A percentile compares a stretch with the other conserved stretches of the same genome.
Evolutionary conservation across 2,329 filamentous ascomycete genomes (phyloP).

Genomic region (Fusarium caatingaense): DNA sequence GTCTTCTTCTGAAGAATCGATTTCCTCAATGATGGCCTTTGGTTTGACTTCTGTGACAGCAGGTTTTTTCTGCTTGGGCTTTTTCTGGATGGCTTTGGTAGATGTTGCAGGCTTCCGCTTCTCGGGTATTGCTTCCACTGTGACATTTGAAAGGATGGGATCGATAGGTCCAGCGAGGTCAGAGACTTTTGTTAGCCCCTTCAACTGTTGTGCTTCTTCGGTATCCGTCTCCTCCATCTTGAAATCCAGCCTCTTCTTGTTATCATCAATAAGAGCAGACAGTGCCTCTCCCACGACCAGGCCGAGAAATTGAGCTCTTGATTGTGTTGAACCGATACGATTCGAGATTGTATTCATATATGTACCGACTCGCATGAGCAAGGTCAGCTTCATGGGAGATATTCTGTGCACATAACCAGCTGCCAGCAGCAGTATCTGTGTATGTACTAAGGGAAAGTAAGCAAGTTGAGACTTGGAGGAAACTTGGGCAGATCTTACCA

Average conservation of each 20-base stretch:
- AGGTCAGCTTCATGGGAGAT: constrained; percentile 72
- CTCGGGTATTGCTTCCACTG: background rate
- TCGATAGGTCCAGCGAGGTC: constrained; percentile 72
- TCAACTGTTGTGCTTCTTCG: constrained; percentile 80
- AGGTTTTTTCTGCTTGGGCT: constrained; percentile 46
- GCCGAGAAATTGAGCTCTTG: constrained; percentile 81
- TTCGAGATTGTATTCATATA: constrained; percentile 88
- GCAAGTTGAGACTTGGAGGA: constrained; percentile 3
- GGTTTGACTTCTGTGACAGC: constrained; percentile 47
- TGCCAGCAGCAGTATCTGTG: constrained; percentile 80
- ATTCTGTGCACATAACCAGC: constrained; percentile 80
- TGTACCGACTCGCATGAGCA: constrained; percentile 75
- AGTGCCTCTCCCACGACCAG: constrained; percentile 86
- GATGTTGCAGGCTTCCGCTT: constrained; percentile 3
- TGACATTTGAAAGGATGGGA: constrained; percentile 55
- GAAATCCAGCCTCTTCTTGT: constrained; percentile 81
- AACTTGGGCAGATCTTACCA: constrained; percentile 61
- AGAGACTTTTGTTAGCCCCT: constrained; percentile 69
- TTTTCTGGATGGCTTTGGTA: constrained; percentile 32
- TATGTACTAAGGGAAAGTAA: constrained; percentile 70
- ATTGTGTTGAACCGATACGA: constrained; percentile 80
- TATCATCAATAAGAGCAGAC: constrained; percentile 72
- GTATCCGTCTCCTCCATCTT: constrained; percentile 81
- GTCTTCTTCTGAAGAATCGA: constrained; percentile 69
- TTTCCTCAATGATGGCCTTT: constrained; percentile 71